Percentiles rank a stretch among this genome's conserved stretches.
Evolutionary conservation across 345 rosid species (phyloP).

Genomic region (Gossypium stocksii): DNA sequence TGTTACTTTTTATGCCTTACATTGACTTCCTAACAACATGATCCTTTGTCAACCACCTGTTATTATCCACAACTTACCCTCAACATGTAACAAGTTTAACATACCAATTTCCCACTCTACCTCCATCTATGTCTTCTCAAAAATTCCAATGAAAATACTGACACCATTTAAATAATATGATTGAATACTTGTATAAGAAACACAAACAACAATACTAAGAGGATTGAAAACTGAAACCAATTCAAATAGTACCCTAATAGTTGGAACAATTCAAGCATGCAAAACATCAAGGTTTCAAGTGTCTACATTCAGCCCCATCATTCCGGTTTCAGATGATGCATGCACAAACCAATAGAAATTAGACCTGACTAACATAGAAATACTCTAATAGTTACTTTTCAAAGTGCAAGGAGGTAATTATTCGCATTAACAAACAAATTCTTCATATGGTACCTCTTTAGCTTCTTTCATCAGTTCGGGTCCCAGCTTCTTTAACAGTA

Average conservation of each 20-base stretch:
- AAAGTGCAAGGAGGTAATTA: background rate
- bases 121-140: background rate
- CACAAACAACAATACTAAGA: background rate
- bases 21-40: background rate
- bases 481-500: conserved; percentile 88
- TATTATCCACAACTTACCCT: background rate
- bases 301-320: background rate
- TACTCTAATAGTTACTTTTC: background rate
- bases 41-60: background rate
- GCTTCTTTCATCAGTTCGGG: conserved; percentile 92
- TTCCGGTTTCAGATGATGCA: background rate
- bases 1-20: background rate
- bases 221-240: background rate
- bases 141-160: background rate
- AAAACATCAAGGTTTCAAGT: background rate
- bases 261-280: conserved; percentile 4
- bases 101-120: too few relatives aligned
- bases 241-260: background rate
- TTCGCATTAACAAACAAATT: background rate
- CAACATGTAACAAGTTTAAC: background rate
- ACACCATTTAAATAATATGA: background rate
- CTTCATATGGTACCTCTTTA: conserved; percentile 59
- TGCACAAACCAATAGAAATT: background rate
- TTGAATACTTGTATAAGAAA: background rate
- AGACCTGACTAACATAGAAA: background rate